A percentile compares a stretch with the other conserved stretches of the same genome.
These are phyloP conservation scores for Encephalitozoon cuniculi DNA, from an alignment of 371 early-diverging fungal species.

Conservation along the genomic window DNA sequence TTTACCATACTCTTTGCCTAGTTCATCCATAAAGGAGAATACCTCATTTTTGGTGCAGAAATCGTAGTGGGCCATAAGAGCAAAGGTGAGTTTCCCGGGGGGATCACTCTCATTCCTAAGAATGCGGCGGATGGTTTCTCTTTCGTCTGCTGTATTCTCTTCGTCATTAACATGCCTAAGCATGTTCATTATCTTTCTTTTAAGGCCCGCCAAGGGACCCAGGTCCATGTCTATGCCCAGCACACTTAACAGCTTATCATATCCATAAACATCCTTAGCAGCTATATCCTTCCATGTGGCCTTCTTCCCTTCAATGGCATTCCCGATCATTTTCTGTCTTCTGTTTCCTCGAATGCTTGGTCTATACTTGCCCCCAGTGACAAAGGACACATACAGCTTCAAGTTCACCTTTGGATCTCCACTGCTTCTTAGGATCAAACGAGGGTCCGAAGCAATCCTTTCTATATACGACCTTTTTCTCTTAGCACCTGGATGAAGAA, in stretches of 20 bases:
- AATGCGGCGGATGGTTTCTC: background rate
- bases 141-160: background rate
- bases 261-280: background rate
- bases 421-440: background rate
- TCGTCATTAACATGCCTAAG: background rate
- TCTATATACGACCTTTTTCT: slow-evolving; percentile 4
- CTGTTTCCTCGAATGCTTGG: background rate
- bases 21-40: background rate
- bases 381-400: slow-evolving; percentile 14
- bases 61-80: background rate
- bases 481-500: background rate
- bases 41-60: background rate
- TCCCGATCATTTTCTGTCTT: background rate
- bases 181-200: background rate
- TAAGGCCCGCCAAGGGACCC: background rate
- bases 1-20: background rate
- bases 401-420: background rate
- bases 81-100: background rate
- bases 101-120: background rate
- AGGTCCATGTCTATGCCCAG: background rate
- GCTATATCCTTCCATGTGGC: background rate
- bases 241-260: background rate
- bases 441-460: background rate
- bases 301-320: background rate
- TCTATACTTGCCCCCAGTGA: background rate